Base-by-base conservation (phyloP, 106 monocot species). In the Cymbidium sinense region DNA sequence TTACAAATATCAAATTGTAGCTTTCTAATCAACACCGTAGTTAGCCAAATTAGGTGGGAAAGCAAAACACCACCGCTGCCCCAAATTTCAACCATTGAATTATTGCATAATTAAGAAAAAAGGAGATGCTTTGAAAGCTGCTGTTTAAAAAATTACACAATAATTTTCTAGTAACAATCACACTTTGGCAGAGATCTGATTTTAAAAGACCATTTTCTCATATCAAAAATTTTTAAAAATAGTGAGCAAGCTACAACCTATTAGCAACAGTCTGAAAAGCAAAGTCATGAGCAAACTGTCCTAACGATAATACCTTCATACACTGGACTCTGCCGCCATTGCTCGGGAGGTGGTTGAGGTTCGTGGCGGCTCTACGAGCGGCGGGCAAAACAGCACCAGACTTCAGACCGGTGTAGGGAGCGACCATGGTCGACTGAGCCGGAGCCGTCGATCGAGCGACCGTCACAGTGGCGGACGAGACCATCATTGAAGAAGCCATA, bases 381-480 rank as follows among this genome's bases (percentile, higher is more conserved):
- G 41, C 55, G 30, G 90, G 89, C 86, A 93, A 81, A 44, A 80
- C 79, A 7, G 85, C 74, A 37, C 81, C 21, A 37, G 86, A 86
- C 77, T 83, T 89, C 75, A 89, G 84, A 7, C 90, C 93, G 67
- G 75, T 79, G 84, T 84, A 93, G 36, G 93, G 84, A 1, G 93
- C 86, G 5, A 84, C 82, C 77, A 80, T 78, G 84, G 30, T 87
- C 33, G 83, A 2, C 27, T 81, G 82, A 44, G 85, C 86, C 31
- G 83, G 76, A 55, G 76, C 29, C 50, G 77, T 29, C 0, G 70
- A 2, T 12, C 80, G 80, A 33, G 79, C 55, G 11, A 47, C 47
- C 47, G 55, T 19, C 7, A 34, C 20, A 54, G 85, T 73, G 39
- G 85, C 85, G 10, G 83, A 77, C 1, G 83, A 83, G 52, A 83